Conservation (phyloP, 139 green algal genomes). For the Chlamydomonas sp. region DNA sequence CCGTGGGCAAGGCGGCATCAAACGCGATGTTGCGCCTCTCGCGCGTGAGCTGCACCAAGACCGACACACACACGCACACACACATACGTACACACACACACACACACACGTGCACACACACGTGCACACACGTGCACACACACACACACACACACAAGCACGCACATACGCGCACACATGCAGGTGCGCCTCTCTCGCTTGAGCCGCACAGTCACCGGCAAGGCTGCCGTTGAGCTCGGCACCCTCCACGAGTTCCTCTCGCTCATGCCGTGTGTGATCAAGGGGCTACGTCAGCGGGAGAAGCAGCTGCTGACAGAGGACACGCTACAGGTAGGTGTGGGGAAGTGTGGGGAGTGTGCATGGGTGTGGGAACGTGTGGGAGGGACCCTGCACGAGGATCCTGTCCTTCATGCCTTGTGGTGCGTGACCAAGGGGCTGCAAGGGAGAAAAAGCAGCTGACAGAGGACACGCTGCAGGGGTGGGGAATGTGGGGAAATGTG, state of each 20-base stretch:
- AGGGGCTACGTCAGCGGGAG: constrained; percentile 43
- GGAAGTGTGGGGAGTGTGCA: too few relatives aligned
- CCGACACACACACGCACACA: too few relatives aligned
- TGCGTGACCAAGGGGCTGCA: constrained; percentile 40
- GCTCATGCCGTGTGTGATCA: constrained; percentile 53
- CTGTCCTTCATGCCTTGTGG: constrained; percentile 57
- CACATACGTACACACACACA: too few relatives aligned
- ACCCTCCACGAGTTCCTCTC: constrained; percentile 54
- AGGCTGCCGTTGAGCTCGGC: constrained; percentile 40
- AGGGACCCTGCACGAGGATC: constrained; percentile 48
- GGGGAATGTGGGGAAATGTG: too few relatives aligned
- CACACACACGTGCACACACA: too few relatives aligned
- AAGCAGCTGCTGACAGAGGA: constrained; percentile 55
- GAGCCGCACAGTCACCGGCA: constrained; percentile 27
- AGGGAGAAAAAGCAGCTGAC: constrained; percentile 60
- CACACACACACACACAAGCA: too few relatives aligned
- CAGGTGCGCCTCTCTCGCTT: constrained; percentile 27
- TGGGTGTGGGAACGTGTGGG: too few relatives aligned
- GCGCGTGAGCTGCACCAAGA: too few relatives aligned
- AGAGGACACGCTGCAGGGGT: constrained; percentile 37
- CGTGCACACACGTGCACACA: too few relatives aligned
- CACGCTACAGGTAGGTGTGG: constrained; percentile 29
- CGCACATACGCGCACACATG: too few relatives aligned
- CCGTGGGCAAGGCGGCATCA: too few relatives aligned
- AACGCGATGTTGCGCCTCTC: too few relatives aligned